Conservation (phyloP, 2,329 filamentous ascomycete species). For the Corinectria fuckeliana region DNA sequence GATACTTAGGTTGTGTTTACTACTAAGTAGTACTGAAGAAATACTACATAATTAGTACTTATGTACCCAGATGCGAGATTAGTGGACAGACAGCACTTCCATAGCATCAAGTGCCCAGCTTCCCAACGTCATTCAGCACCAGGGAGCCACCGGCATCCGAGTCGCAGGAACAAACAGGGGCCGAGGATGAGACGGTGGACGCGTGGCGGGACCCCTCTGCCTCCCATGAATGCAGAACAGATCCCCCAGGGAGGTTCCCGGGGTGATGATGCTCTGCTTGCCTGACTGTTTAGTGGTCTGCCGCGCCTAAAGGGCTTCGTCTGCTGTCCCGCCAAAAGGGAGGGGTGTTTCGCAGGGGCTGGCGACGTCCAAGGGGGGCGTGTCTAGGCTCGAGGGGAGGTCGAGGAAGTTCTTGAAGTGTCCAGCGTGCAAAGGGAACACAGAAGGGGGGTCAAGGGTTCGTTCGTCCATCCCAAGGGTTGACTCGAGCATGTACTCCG, state of each 20-base stretch:
- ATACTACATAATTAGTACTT: no score
- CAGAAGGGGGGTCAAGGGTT: constrained; percentile 24
- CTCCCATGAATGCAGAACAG: background rate
- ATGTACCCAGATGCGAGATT: no score
- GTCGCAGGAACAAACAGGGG: background rate
- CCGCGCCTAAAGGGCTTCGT: constrained; percentile 2
- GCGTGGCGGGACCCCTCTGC: constrained; percentile 30
- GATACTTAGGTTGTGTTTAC: no score
- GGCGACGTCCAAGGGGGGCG: background rate
- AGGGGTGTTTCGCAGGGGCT: background rate
- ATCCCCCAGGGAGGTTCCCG: background rate
- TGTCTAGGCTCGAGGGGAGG: constrained; percentile 14
- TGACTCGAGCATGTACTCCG: background rate
- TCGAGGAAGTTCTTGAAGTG: constrained; percentile 14
- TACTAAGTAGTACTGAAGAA: no score
- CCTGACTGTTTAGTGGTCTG: constrained; percentile 5
- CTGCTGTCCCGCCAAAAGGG: background rate
- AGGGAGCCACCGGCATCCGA: background rate
- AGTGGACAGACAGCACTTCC: background rate
- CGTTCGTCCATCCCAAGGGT: constrained; percentile 26
- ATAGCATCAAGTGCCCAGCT: background rate
- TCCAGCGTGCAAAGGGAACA: constrained; percentile 12
- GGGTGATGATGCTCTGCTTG: no score
- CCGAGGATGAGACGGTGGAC: constrained; percentile 28
- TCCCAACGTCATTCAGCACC: constrained; percentile 8